Conservation (phyloP, 306 rosid species). For the Castanopsis chinensis region DNA sequence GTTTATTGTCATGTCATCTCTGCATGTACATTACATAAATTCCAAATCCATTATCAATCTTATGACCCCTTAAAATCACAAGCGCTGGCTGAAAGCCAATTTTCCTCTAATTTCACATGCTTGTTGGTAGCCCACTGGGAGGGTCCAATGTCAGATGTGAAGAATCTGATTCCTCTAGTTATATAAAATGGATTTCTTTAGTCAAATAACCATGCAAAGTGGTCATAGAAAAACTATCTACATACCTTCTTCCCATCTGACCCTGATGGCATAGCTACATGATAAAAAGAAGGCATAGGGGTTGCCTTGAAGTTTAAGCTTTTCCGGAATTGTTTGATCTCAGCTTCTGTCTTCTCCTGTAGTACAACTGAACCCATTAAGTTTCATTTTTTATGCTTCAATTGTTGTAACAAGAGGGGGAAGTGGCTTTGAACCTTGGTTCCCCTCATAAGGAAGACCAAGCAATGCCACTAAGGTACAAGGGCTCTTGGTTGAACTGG, state of each 20-base stretch:
- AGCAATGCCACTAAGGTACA: no score
- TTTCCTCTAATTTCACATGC: not conserved
- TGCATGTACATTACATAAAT: not conserved
- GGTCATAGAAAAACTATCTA: not conserved
- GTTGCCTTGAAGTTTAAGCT: constrained; percentile 74
- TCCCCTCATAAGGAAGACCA: no score
- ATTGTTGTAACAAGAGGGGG: no score
- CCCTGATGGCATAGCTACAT: constrained; percentile 25
- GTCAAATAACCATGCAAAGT: no score
- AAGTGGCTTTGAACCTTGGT: no score
- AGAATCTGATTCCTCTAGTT: not conserved
- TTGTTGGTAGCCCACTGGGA: not conserved
- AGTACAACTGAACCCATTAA: constrained; percentile 7
- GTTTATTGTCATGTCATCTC: not conserved
- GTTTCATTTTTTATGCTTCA: constrained; percentile 5
- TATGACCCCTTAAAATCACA: not conserved
- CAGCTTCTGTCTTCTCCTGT: constrained; percentile 68
- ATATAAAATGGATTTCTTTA: not conserved
- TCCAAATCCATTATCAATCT: not conserved
- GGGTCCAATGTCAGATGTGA: not conserved
- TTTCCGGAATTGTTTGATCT: constrained; percentile 53
- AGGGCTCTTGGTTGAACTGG: no score
- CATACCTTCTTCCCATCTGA: constrained; percentile 56
- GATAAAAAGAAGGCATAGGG: constrained; percentile 70
- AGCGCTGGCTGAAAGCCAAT: not conserved